Percentiles rank a stretch among this genome's conserved stretches.
phyloP scores from a whole-genome alignment of 1,284 basidiomycete genomes.

The Takashimella koratensis region DNA sequence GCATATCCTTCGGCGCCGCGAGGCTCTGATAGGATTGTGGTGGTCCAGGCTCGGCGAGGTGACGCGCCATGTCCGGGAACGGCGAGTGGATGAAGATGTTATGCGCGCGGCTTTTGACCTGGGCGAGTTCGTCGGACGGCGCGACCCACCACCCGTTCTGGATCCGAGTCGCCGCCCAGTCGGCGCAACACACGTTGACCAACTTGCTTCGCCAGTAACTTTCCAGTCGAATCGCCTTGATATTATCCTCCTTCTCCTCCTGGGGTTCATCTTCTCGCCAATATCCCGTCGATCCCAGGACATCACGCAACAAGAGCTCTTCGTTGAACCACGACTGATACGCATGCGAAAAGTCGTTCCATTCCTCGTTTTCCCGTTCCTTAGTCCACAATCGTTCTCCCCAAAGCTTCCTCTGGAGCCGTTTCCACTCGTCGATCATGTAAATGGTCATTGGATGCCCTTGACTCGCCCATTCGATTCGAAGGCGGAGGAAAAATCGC shows the following conservation, averaged over 20 bases:
- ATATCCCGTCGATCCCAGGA: too few relatives aligned
- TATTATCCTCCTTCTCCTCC: background rate
- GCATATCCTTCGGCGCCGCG: too few relatives aligned
- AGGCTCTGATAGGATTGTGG: too few relatives aligned
- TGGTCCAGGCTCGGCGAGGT: background rate
- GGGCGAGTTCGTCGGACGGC: constrained; percentile 22
- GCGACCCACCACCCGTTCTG: constrained; percentile 21
- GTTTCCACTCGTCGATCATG: background rate
- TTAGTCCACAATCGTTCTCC: background rate
- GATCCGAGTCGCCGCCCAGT: constrained; percentile 18
- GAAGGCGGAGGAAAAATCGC: background rate
- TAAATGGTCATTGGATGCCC: background rate
- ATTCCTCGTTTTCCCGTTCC: background rate
- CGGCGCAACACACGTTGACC: constrained; percentile 13
- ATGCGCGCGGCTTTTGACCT: background rate
- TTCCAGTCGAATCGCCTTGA: background rate
- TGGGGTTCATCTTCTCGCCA: too few relatives aligned
- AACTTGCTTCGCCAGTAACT: constrained; percentile 8
- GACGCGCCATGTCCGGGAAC: background rate
- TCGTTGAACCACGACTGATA: background rate
- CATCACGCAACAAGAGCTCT: too few relatives aligned
- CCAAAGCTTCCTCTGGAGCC: background rate
- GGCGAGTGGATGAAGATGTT: background rate
- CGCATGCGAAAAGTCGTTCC: background rate
- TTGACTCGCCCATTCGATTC: background rate